Percentiles rank a stretch among this genome's conserved stretches.
Evolutionary conservation across 1,139 yeast species (phyloP).

Genomic region (Debaryomyces sp.): DNA sequence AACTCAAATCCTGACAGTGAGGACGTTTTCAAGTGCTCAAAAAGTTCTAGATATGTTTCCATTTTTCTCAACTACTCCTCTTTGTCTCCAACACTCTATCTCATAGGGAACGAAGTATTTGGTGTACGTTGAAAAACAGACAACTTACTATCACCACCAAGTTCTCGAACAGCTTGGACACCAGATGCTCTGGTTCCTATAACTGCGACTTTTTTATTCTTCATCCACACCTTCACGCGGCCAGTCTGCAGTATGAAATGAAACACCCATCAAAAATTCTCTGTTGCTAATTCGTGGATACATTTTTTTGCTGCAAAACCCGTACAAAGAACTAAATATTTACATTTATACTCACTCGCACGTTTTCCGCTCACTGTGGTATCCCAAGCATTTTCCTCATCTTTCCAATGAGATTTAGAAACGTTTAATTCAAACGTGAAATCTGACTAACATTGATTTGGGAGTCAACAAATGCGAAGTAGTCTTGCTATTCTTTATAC

Average conservation of each 20-base stretch:
- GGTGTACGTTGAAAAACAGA: neutral
- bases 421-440: too few relatives aligned
- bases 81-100: neutral
- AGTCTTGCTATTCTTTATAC: too few relatives aligned
- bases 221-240: neutral
- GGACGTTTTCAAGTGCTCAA: neutral
- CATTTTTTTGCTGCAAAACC: neutral
- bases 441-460: too few relatives aligned
- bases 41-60: neutral
- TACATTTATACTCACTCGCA: too few relatives aligned
- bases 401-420: too few relatives aligned
- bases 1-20: neutral
- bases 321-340: neutral
- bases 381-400: too few relatives aligned
- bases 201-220: neutral
- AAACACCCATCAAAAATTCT: neutral
- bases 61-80: constrained; percentile 8
- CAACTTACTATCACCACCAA: neutral
- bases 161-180: neutral
- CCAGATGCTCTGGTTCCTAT: neutral
- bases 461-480: too few relatives aligned
- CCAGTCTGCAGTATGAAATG: neutral
- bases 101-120: neutral
- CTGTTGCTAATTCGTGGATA: neutral
- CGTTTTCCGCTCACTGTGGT: too few relatives aligned